Base-by-base conservation (phyloP, 169 alveolate species). In the Plasmodium vivax region DNA sequence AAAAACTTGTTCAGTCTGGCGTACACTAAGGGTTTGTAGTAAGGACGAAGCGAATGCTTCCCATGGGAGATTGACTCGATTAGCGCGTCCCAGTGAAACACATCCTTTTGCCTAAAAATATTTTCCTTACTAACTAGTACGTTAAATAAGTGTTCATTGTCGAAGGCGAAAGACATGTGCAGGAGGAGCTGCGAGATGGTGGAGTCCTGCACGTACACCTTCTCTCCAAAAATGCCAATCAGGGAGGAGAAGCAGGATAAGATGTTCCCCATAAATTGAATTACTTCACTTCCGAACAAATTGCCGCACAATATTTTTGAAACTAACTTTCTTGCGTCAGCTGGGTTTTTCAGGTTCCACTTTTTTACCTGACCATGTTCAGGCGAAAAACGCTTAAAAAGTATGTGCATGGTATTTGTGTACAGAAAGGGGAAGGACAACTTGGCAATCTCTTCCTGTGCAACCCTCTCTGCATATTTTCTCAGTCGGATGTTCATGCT, bases 341-440 rank as follows among this genome's bases (percentile, higher is more conserved):
- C 94, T 51, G 94, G 94, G 30, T 88, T 88, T 79, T 88, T 79
- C 62, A 88, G 19, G 82, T 88, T 68, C 94, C 94, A 88, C 71
- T 77, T 88, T 79, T 88, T 80, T 83, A 83, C 56, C 81, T 79
- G 30, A 68, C 68, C 84, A 79, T 45, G 82, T 4, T 77, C 84
- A 62, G 62, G 72, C 43, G 82, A 80, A 88, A 79, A 88, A 56
- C 68, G 38, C 41, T 80, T 88, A 62, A 88, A 88, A 79, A 88
- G 88, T n/a, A 81, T 88, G 51, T 88, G 83, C 45, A 88, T 79
- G 82, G 94, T 73, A 36, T 34, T 80, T 58, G 80, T 88, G 56
- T 88, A 88, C 9, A 88, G 47, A 88, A 47, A 88, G 23, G 94
- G 94, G 68, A 88, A 88, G 32, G 94, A 62, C 30, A 88, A 47